A percentile compares a stretch with the other conserved stretches of the same genome.
These are phyloP conservation scores for Fusarium sp. DNA, from an alignment of 2,329 filamentous ascomycete genomes.

Conservation along the genomic window DNA sequence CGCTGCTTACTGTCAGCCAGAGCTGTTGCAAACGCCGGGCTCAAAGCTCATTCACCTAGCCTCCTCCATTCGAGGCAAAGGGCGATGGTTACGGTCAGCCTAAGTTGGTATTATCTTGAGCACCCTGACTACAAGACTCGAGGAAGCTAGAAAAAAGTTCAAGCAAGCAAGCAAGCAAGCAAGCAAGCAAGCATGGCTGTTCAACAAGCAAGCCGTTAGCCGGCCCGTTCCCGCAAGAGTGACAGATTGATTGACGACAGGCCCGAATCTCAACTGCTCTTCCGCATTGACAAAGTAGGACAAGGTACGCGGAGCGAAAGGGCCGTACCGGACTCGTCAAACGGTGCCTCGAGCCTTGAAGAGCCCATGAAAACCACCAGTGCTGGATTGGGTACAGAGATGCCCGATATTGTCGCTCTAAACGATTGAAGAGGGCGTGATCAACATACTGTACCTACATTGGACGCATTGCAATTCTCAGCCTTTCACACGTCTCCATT, in stretches of 20 bases:
- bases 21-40: background rate
- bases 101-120: background rate
- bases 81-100: background rate
- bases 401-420: constrained; percentile 18
- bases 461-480: constrained; percentile 13
- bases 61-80: too few relatives aligned
- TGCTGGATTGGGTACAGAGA: constrained; percentile 20
- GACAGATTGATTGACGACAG: constrained; percentile 20
- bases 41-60: background rate
- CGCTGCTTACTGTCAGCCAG: background rate
- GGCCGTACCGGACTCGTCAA: constrained; percentile 20
- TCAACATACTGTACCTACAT: background rate
- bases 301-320: constrained; percentile 23
- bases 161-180: too few relatives aligned
- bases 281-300: constrained; percentile 24
- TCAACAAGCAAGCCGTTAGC: constrained; percentile 17
- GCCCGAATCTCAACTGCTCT: constrained; percentile 13
- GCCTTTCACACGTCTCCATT: constrained; percentile 27
- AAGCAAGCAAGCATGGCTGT: constrained; percentile 10
- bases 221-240: constrained; percentile 12
- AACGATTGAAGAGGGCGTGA: constrained; percentile 16
- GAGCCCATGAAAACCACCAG: constrained; percentile 2
- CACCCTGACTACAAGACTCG: constrained; percentile 19
- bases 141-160: constrained; percentile 30
- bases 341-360: constrained; percentile 1